Evolutionary conservation across 2,329 filamentous ascomycete species (phyloP), one percentile per base, ranked within the genome.

Genomic region (Beauveria australis): DNA sequence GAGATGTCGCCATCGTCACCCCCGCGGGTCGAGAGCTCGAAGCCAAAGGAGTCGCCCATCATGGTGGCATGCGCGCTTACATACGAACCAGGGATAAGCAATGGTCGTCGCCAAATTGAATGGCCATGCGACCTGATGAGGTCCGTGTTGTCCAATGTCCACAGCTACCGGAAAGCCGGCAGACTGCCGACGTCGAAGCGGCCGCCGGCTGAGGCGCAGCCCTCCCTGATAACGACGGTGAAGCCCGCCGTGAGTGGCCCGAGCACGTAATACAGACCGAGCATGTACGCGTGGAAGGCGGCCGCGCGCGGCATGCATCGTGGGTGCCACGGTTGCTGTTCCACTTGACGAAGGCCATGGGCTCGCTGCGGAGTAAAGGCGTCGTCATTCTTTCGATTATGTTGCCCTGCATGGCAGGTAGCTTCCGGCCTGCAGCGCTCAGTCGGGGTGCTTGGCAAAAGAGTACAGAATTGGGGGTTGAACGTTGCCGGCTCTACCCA

Each of bases 401-500:
- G 61, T 79, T 86, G 1, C 86, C 78, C 63, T 87, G 85, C 0
- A 88, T 84, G 62, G 85, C 83, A 0, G 79, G 76, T 0, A 87
- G 72, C 74, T 69, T 3, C 81, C 81, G 0, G 83, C 79, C 58
- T 84, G 79, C 53, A 88, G 66, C 3, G 76, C 83, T 85, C 85
- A 88, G 59, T 88, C 84, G 0, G 85, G 85, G 64, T 88, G 85
- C 52, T 81, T 72, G 0, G 78, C 69, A 67, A 88, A 37, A 88
- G 2, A 88, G 74, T 3, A 74, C 78, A 0, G 84, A 87, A 56
- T 83, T 81, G 1, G 81, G 80, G 60, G 1, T 84, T 86, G 51
- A 87, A 79, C 85, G 88, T 88, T 65, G 88, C 85, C 0, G 84
- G 84, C 67, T 88, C 85, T 2, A 88, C 77, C 85, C 85, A 88